Percentiles rank a stretch among this genome's conserved stretches.
These are phyloP conservation scores for Phytophthora fragariae DNA, from an alignment of 352 stramenopile species.

Conservation along the genomic window DNA sequence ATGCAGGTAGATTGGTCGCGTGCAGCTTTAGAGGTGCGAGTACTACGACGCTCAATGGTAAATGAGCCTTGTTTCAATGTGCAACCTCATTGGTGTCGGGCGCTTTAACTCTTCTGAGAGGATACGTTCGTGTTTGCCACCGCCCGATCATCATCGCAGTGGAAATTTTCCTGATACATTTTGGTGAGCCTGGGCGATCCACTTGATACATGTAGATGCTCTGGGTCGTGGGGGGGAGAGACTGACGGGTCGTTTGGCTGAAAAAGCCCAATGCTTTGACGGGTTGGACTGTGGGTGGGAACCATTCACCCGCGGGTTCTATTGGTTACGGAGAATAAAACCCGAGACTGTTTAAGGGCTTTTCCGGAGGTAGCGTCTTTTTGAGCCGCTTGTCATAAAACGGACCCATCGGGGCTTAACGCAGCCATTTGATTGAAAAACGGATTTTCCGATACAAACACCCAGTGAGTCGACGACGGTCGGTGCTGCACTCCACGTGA, in stretches of 20 bases:
- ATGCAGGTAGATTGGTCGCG: neutral
- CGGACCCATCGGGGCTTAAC: slow-evolving; percentile 3
- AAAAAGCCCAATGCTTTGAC: slow-evolving; percentile 9
- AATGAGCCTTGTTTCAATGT: slow-evolving; percentile 31
- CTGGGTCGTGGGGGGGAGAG: slow-evolving; percentile 14
- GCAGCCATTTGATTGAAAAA: slow-evolving; percentile 39
- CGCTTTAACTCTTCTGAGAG: slow-evolving; percentile 15
- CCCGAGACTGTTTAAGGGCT: slow-evolving; percentile 4
- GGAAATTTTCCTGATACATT: slow-evolving; percentile 45
- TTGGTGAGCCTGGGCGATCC: slow-evolving; percentile 18
- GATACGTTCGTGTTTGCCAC: slow-evolving; percentile 16
- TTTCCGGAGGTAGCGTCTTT: neutral
- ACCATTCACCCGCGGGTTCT: neutral
- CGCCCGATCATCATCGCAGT: slow-evolving; percentile 14
- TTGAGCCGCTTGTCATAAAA: slow-evolving; percentile 6
- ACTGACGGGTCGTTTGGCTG: slow-evolving; percentile 13
- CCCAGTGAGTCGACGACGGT: slow-evolving; percentile 17
- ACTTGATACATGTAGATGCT: slow-evolving; percentile 39
- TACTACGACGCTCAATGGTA: slow-evolving; percentile 18
- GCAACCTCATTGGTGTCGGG: slow-evolving; percentile 6
- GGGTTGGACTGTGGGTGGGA: neutral
- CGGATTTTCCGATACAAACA: slow-evolving; percentile 40
- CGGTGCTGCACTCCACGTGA: slow-evolving; percentile 2
- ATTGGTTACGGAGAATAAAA: neutral
- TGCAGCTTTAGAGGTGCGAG: slow-evolving; percentile 11